These are phyloP conservation scores for Quaeritorhiza haematococci DNA, from an alignment of 371 early-diverging fungal genomes.

Conservation along the genomic window DNA sequence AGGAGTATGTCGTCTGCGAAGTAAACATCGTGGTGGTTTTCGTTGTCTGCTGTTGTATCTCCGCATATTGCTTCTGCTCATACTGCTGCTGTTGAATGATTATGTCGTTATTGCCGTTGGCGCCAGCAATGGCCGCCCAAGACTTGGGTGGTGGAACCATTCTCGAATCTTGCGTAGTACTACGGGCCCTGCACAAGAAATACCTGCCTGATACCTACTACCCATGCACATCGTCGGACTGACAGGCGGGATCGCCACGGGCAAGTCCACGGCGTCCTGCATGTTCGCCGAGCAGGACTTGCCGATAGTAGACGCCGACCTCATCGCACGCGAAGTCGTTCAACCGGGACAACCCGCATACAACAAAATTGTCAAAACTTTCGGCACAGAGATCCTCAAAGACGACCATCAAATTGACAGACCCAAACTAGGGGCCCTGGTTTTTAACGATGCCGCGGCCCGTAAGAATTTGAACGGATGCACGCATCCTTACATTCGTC, in stretches of 20 bases:
- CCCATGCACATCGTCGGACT: constrained; percentile 82
- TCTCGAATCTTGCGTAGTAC: not conserved
- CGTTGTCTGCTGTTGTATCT: too few species aligned
- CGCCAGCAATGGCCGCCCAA: not conserved
- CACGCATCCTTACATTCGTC: constrained; percentile 83
- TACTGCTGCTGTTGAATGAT: not conserved
- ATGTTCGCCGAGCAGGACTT: constrained; percentile 40
- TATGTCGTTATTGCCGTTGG: not conserved
- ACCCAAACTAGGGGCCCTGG: constrained; percentile 68
- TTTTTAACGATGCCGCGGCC: constrained; percentile 69
- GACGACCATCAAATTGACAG: constrained; percentile 50
- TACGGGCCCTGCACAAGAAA: not conserved
- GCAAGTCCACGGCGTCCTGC: constrained; percentile 82
- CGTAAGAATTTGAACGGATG: constrained; percentile 71
- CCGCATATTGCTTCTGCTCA: not conserved
- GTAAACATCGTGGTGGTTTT: not conserved
- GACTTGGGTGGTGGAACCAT: not conserved
- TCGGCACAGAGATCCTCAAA: constrained; percentile 59
- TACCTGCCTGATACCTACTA: constrained; percentile 1
- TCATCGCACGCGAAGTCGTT: constrained; percentile 82
- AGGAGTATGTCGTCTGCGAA: not conserved
- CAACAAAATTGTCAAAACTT: constrained; percentile 62
- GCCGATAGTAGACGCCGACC: constrained; percentile 90
- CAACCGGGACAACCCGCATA: constrained; percentile 71
- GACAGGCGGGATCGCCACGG: constrained; percentile 91